Percentiles rank a stretch among this genome's conserved stretches.
phyloP scores from a whole-genome alignment of 1,284 basidiomycete species.

The Moesziomyces parantarcticus region DNA sequence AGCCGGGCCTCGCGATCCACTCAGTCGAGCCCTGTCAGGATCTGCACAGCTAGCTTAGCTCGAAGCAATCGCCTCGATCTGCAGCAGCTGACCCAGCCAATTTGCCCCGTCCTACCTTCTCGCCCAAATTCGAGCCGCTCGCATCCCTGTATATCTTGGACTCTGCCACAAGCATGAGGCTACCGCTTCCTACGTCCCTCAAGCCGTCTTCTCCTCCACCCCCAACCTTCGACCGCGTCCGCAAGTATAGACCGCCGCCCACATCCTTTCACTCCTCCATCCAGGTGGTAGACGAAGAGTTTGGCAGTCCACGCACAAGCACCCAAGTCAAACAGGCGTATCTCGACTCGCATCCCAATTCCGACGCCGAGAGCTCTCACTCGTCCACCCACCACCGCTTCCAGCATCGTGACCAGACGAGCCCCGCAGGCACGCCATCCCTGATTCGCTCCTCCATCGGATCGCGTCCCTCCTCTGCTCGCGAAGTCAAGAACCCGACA shows the following conservation, averaged over 20 bases:
- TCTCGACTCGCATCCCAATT: slow-evolving; percentile 44
- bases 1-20: no score
- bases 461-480: slow-evolving; percentile 12
- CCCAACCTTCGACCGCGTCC: slow-evolving; percentile 41
- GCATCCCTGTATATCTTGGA: background rate
- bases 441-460: slow-evolving; percentile 29
- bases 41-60: no score
- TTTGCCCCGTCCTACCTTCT: slow-evolving; percentile 8
- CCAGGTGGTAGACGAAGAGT: slow-evolving; percentile 43
- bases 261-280: slow-evolving; percentile 46
- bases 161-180: slow-evolving; percentile 17
- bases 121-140: background rate
- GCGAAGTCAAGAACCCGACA: background rate
- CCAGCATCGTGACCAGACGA: slow-evolving; percentile 3
- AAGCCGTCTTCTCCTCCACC: slow-evolving; percentile 17
- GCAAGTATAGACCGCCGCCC: slow-evolving; percentile 46
- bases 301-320: slow-evolving; percentile 39
- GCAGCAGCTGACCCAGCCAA: background rate
- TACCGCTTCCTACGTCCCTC: slow-evolving; percentile 14
- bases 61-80: no score
- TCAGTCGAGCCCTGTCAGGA: no score
- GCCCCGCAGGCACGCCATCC: slow-evolving; percentile 26
- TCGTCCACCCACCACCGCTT: background rate
- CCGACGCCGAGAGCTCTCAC: slow-evolving; percentile 19
- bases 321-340: slow-evolving; percentile 48